Conservation (phyloP, 345 rosid species). For the Citrus hindsii region DNA sequence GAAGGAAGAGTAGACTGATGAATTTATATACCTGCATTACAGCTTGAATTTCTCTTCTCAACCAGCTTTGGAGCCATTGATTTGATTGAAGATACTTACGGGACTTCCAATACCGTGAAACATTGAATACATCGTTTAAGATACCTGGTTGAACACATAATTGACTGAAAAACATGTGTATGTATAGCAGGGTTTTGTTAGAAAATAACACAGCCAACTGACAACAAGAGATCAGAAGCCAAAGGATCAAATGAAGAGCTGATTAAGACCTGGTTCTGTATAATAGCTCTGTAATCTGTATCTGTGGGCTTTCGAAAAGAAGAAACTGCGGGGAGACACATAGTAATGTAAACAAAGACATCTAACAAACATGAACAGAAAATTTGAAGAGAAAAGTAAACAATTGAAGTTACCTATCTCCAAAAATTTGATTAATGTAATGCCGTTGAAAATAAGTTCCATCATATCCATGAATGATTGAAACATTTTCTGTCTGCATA, state of each 20-base stretch:
- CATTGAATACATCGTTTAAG: conserved; percentile 41
- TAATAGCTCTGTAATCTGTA: conserved; percentile 73
- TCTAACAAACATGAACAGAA: not conserved
- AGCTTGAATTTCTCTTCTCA: conserved; percentile 87
- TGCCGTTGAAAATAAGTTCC: conserved; percentile 64
- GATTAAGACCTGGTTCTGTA: conserved; percentile 54
- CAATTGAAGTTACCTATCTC: conserved; percentile 41
- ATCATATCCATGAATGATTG: conserved; percentile 62
- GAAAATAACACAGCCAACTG: not conserved
- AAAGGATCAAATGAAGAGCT: conserved; percentile 22
- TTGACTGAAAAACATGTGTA: conserved; percentile 20
- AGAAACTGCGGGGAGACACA: conserved; percentile 41
- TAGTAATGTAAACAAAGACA: conserved; percentile 1
- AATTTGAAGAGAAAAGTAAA: not conserved
- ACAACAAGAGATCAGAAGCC: not conserved
- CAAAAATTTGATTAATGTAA: conserved; percentile 35
- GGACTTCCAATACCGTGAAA: conserved; percentile 63
- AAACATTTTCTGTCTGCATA: conserved; percentile 64
- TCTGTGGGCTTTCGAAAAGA: conserved; percentile 66
- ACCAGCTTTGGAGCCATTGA: conserved; percentile 63
- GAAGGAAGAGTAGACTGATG: not conserved
- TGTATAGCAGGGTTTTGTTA: not conserved
- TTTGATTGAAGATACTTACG: conserved; percentile 58
- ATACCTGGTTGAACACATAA: conserved; percentile 46
- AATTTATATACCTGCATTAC: conserved; percentile 56